Evolutionary conservation across 108 stramenopile genomes (phyloP), one percentile per base, ranked within the genome.

Genomic region (Phaeodactylum tricornutum): DNA sequence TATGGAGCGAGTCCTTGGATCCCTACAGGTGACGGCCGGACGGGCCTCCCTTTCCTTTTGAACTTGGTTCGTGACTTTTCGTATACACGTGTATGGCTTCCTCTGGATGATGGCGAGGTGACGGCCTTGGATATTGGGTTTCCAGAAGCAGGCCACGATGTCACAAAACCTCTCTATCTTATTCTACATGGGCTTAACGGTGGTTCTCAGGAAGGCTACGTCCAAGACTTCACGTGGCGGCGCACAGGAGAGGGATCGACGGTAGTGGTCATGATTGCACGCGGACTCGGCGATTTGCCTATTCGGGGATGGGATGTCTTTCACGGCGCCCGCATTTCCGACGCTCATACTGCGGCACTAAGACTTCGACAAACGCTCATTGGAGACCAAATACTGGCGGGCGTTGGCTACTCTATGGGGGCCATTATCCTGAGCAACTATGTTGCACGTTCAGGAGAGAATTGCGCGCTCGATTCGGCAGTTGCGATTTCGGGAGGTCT

Each of bases 121-220:
- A 47, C 92, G 0, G 91, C 87, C 5, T 43, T 96, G 21, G 92
- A 96, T 59, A 54, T 90, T 42, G 62, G 75, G n/a, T 77, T 92
- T 56, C 87, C 93, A 14, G 29, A 20, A 16, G 38, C 20, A 0
- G 61, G 77, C 9, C 75, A 79, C 20, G 51, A 84, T 40, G 19
- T 40, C 0, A 42, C 49, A 11, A 71, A 77, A 39, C 92, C 92
- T 5, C 61, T 93, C 8, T 92, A 87, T 67, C 25, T 95, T 3
- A 61, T 96, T 0, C 57, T 96, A 29, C 94, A 96, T 68, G 94
- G 94, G 6, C 67, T 96, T 24, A 90, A 87, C 43, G 92, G 94
- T 21, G 91, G 91, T 0, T 69, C 64, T 24, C 51, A 65, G 3
- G 92, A 95, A 64, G 77, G 80, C 34, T 95, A 91, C 57, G 71